Percentiles rank a stretch among this genome's conserved stretches.
Conservation (phyloP, 768 basidiomycete genomes). For the Royoungia palumana region DNA sequence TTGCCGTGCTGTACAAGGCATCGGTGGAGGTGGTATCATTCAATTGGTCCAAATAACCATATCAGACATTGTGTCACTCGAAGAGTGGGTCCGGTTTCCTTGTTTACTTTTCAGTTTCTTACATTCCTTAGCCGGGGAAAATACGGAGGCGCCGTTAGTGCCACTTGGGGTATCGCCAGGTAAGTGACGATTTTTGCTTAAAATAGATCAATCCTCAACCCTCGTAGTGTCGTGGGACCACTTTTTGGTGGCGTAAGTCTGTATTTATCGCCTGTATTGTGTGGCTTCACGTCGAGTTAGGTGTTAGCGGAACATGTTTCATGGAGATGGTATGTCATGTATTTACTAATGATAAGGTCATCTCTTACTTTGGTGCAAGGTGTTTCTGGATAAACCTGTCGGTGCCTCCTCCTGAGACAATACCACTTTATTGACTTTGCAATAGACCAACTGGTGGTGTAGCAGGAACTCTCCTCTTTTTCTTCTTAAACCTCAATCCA, state of each 20-base stretch:
- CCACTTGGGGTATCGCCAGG: slow-evolving; percentile 41
- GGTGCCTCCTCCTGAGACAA: slow-evolving; percentile 1
- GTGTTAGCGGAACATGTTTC: slow-evolving; percentile 33
- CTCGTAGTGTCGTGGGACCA: slow-evolving; percentile 40
- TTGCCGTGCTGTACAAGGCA: slow-evolving; percentile 40
- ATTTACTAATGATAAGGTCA: neutral
- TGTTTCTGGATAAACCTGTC: slow-evolving; percentile 38
- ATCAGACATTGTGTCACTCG: slow-evolving; percentile 37
- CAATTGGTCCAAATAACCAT: slow-evolving; percentile 38
- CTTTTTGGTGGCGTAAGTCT: slow-evolving; percentile 36
- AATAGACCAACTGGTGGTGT: slow-evolving; percentile 36
- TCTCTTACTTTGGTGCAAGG: slow-evolving; percentile 18
- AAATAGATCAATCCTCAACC: neutral
- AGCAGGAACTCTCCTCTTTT: slow-evolving; percentile 30
- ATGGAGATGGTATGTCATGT: slow-evolving; percentile 38
- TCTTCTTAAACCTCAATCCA: slow-evolving; percentile 36
- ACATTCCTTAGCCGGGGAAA: slow-evolving; percentile 34
- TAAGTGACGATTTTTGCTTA: slow-evolving; percentile 6
- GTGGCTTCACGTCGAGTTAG: slow-evolving; percentile 11
- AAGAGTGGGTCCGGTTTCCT: slow-evolving; percentile 24
- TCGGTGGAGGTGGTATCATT: slow-evolving; percentile 40
- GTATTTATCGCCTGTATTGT: neutral
- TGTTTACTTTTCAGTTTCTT: neutral
- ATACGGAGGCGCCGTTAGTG: slow-evolving; percentile 36
- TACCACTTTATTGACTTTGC: neutral